phyloP scores from a whole-genome alignment of 73 alveolate genomes.

The Blepharisma japonicum region DNA sequence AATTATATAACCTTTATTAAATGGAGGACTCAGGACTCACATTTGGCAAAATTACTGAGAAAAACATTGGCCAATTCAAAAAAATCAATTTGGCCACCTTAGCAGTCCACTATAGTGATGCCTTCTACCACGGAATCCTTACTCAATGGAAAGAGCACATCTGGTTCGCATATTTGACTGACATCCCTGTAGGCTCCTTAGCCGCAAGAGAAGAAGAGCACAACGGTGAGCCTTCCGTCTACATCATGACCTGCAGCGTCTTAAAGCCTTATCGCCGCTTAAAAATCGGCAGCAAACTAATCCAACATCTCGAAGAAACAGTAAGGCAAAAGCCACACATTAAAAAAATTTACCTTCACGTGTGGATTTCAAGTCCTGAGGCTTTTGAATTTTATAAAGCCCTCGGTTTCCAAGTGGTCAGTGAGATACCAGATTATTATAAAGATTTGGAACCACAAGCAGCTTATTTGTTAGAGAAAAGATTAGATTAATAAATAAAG shows the following conservation, averaged over 20 bases:
- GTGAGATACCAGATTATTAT: conserved; percentile 17
- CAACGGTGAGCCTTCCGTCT: neutral
- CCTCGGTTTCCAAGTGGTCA: conserved; percentile 4
- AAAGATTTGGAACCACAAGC: conserved; percentile 22
- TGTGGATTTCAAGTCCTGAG: conserved; percentile 16
- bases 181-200: neutral
- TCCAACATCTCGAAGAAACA: neutral
- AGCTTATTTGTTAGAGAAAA: neutral
- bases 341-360: conserved; percentile 16
- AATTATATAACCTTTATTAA: too few relatives aligned
- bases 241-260: conserved; percentile 28
- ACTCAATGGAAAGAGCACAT: conserved; percentile 26
- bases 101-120: conserved; percentile 26
- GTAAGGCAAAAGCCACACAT: neutral
- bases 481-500: neutral
- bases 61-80: conserved; percentile 24
- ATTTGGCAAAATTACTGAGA: conserved; percentile 6
- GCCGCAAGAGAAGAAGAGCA: conserved; percentile 22
- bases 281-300: conserved; percentile 9
- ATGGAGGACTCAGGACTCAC: neutral
- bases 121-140: neutral
- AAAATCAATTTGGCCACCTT: conserved; percentile 19
- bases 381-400: conserved; percentile 11
- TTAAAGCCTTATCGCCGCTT: neutral
- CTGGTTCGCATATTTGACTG: conserved; percentile 5